Percentiles rank a stretch among this genome's conserved stretches.
Evolutionary conservation across 2,329 filamentous ascomycete species (phyloP).

Genomic region (Cladosporium colombiae): DNA sequence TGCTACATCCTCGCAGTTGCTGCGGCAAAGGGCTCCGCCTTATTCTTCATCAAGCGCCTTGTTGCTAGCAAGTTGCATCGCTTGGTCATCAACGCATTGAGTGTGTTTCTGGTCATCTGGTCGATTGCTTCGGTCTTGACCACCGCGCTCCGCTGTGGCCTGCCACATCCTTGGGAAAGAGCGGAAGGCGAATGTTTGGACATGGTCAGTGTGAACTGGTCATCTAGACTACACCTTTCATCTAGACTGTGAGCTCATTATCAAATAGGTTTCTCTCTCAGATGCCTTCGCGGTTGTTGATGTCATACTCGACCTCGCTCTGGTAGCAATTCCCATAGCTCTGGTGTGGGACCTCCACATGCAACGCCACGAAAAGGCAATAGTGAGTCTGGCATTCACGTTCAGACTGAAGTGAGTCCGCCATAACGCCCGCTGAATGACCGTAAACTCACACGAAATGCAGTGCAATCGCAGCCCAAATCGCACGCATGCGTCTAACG

Average conservation of each 20-base stretch:
- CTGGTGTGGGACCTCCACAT: not conserved
- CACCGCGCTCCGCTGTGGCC: not conserved
- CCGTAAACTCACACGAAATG: not conserved
- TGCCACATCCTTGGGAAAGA: not conserved
- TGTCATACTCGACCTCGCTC: not conserved
- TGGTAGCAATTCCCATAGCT: not conserved
- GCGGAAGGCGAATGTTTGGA: not conserved
- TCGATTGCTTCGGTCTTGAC: not conserved
- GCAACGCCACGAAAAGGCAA: not conserved
- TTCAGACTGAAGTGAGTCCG: not conserved
- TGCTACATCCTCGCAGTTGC: not conserved
- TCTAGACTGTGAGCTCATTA: not conserved
- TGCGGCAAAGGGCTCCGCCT: not conserved
- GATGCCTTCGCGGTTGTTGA: not conserved
- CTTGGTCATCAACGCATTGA: not conserved
- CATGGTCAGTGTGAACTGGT: not conserved
- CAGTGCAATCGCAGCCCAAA: not conserved
- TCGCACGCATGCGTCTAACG: not conserved
- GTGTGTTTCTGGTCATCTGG: not conserved
- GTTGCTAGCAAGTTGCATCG: not conserved
- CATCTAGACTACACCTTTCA: not conserved
- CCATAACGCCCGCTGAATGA: not conserved
- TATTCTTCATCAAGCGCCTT: not conserved
- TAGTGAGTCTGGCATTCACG: not conserved
- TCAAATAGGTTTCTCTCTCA: not conserved